phyloP scores from a whole-genome alignment of 2,329 filamentous ascomycete genomes.

The Graphiopsis chlorocephala region DNA sequence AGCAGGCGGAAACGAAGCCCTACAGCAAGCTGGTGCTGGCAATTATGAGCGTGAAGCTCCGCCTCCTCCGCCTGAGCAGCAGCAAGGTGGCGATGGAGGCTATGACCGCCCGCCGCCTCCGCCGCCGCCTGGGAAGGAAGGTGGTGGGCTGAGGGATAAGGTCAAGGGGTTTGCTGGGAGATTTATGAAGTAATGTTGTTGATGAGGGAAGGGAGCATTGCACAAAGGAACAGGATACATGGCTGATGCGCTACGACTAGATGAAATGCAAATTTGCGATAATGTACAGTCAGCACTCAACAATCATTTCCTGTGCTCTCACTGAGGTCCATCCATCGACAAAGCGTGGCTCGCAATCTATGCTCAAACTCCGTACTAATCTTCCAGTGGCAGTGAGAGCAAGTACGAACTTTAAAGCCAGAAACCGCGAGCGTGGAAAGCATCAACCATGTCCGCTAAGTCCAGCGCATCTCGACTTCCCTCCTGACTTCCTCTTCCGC shows the following conservation, averaged over 20 bases:
- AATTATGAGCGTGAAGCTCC: constrained; percentile 6
- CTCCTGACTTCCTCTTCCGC: not conserved
- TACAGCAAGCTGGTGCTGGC: constrained; percentile 1
- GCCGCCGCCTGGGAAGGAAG: constrained; percentile 14
- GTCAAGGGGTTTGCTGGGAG: constrained; percentile 22
- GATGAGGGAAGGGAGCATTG: not conserved
- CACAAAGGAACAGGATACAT: not conserved
- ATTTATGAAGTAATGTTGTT: constrained; percentile 20
- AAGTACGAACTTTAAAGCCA: too few species aligned
- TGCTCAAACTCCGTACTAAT: too few species aligned
- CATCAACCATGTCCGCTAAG: not conserved
- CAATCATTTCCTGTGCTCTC: not conserved
- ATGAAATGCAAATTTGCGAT: not conserved
- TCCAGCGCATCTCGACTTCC: not conserved
- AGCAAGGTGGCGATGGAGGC: not conserved
- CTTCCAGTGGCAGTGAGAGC: too few species aligned
- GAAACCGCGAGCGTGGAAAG: too few species aligned
- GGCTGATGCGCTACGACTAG: not conserved
- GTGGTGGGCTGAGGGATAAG: constrained; percentile 19
- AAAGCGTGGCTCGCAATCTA: not conserved
- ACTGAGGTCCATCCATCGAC: not conserved
- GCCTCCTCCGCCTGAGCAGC: constrained; percentile 6
- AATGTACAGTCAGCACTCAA: not conserved
- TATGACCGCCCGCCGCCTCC: constrained; percentile 21
- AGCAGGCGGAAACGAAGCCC: constrained; percentile 6